Evolutionary conservation across 345 rosid genomes (phyloP).

Genomic region (Rhodamnia argentea): DNA sequence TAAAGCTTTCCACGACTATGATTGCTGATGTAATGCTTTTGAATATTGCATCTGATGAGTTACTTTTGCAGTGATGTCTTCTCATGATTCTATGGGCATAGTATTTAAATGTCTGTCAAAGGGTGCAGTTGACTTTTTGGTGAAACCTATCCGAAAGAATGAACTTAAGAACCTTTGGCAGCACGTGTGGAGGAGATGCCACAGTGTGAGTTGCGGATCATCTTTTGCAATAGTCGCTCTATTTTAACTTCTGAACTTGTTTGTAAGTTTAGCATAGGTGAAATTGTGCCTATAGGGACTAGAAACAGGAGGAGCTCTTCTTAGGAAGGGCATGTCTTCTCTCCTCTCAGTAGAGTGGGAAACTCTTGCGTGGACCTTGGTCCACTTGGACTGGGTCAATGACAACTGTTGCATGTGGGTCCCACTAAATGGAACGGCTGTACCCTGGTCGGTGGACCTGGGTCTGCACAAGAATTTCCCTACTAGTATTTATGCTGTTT

Average conservation of each 20-base stretch:
- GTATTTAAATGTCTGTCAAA: slow-evolving; percentile 78
- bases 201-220: slow-evolving; percentile 41
- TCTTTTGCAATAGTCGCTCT: neutral
- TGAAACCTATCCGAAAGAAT: slow-evolving; percentile 78
- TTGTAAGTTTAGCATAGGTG: neutral
- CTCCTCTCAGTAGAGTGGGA: neutral
- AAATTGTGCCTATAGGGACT: neutral
- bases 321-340: neutral
- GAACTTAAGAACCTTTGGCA: slow-evolving; percentile 83
- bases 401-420: neutral
- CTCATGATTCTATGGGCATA: slow-evolving; percentile 71
- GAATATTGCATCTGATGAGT: neutral
- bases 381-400: neutral
- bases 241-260: neutral
- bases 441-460: neutral
- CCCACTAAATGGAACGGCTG: neutral
- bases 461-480: neutral
- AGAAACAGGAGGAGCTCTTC: neutral
- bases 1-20: slow-evolving; percentile 3
- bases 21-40: slow-evolving; percentile 14
- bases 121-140: slow-evolving; percentile 82
- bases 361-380: neutral
- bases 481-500: neutral
- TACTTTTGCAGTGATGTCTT: slow-evolving; percentile 64
- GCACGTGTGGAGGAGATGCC: slow-evolving; percentile 83